Evolutionary conservation across 805 yeast species (phyloP).

Genomic region (Hanseniaspora pseudoguilliermondii): DNA sequence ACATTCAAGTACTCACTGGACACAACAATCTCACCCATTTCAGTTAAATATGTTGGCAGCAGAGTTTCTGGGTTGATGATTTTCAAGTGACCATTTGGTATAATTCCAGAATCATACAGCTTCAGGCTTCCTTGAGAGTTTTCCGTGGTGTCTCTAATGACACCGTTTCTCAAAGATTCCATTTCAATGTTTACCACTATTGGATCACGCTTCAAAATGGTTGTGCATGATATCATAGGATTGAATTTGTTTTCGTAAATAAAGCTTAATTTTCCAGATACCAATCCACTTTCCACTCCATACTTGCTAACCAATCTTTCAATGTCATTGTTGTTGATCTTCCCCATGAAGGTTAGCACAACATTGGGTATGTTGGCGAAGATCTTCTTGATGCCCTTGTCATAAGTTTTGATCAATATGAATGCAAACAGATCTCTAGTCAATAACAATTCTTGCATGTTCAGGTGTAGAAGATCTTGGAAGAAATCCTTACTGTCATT

Average conservation of each 20-base stretch:
- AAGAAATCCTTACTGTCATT: conserved; percentile 61
- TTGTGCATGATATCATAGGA: conserved; percentile 51
- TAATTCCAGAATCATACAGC: conserved; percentile 87
- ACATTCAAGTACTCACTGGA: conserved; percentile 69
- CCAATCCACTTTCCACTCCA: conserved; percentile 44
- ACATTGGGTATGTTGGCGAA: conserved; percentile 54
- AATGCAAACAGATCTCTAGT: conserved; percentile 73
- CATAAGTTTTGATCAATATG: conserved; percentile 55
- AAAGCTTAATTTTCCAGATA: conserved; percentile 57
- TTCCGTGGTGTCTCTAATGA: conserved; percentile 40
- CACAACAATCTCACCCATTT: conserved; percentile 95
- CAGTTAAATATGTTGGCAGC: conserved; percentile 70
- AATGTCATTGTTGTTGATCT: conserved; percentile 56
- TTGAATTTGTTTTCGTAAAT: conserved; percentile 70
- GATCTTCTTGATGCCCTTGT: conserved; percentile 20
- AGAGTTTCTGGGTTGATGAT: conserved; percentile 90
- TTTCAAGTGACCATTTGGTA: conserved; percentile 85
- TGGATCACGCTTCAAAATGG: conserved; percentile 76
- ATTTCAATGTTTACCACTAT: conserved; percentile 80
- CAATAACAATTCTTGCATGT: conserved; percentile 73
- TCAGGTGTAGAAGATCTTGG: conserved; percentile 56
- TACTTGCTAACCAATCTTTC: conserved; percentile 49
- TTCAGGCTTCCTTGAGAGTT: conserved; percentile 34
- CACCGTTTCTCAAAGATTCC: conserved; percentile 78
- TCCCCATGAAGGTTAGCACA: conserved; percentile 65